phyloP scores from a whole-genome alignment of 352 stramenopile genomes.

The Phytophthora uliginosa region DNA sequence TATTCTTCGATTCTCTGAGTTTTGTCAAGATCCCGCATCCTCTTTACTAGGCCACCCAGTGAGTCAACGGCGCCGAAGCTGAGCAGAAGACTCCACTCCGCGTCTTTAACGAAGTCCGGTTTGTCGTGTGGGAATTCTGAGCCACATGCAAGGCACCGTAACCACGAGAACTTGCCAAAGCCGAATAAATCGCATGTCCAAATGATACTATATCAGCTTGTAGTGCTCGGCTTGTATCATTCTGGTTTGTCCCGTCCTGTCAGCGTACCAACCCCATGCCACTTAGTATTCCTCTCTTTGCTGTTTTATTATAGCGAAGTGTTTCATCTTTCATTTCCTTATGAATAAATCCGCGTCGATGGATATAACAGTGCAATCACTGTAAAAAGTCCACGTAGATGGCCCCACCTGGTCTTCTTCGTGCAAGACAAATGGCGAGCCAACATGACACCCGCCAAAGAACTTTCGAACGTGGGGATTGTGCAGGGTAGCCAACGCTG shows the following conservation, averaged over 20 bases:
- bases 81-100: slow-evolving; percentile 1
- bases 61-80: slow-evolving; percentile 6
- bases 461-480: slow-evolving; percentile 1
- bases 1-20: neutral
- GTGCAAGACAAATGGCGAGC: neutral
- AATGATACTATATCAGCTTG: neutral
- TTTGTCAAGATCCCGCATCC: neutral
- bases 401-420: neutral
- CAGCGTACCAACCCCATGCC: neutral
- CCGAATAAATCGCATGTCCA: neutral
- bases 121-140: neutral
- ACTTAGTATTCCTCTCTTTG: slow-evolving; percentile 6
- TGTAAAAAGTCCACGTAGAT: neutral
- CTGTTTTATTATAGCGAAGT: neutral
- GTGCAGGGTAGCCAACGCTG: neutral
- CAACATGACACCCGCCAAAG: slow-evolving; percentile 4
- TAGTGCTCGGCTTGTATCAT: neutral
- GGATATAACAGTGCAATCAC: neutral
- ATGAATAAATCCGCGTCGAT: neutral
- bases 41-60: neutral
- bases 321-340: neutral
- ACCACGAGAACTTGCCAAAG: neutral
- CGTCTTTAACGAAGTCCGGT: neutral
- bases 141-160: neutral
- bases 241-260: neutral